Evolutionary conservation across 129 eudicot genomes (phyloP).

Genomic region (Helianthus tuberosus): DNA sequence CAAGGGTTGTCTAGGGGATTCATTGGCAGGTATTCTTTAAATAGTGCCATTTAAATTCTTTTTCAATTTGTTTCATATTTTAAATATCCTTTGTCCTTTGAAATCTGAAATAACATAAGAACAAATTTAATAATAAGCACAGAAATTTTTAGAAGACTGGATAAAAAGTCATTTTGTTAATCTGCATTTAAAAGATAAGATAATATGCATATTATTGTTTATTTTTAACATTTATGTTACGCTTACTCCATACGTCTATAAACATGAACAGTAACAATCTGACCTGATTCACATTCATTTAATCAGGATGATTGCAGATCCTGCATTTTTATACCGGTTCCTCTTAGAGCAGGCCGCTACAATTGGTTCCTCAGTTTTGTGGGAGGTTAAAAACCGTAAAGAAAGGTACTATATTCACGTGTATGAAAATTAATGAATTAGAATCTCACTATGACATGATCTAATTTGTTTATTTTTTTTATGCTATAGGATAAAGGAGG

Average conservation of each 20-base stretch:
- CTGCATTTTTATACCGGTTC: slow-evolving; percentile 76
- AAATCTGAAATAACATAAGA: background rate
- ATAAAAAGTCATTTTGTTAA: background rate
- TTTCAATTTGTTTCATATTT: background rate
- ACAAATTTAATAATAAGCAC: too few species aligned
- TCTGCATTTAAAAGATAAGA: too few species aligned
- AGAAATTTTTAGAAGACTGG: background rate
- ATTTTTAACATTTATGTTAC: background rate
- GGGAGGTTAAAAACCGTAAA: slow-evolving; percentile 84
- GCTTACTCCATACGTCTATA: background rate
- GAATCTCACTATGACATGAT: background rate
- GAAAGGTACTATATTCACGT: slow-evolving; percentile 59
- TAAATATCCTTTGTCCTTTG: background rate
- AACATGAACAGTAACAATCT: background rate
- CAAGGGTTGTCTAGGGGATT: slow-evolving; percentile 90
- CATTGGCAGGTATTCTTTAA: slow-evolving; percentile 75
- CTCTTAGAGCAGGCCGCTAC: slow-evolving; percentile 90
- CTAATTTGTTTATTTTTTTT: background rate
- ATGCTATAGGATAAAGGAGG: slow-evolving; percentile 68
- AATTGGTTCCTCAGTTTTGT: slow-evolving; percentile 82
- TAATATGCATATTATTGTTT: background rate
- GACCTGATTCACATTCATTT: slow-evolving; percentile 20
- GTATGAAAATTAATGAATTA: background rate
- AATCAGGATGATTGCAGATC: slow-evolving; percentile 96
- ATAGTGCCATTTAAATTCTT: background rate